These are phyloP conservation scores for Coemansia sp. DNA, from an alignment of 192 early-diverging fungal genomes.

Conservation along the genomic window DNA sequence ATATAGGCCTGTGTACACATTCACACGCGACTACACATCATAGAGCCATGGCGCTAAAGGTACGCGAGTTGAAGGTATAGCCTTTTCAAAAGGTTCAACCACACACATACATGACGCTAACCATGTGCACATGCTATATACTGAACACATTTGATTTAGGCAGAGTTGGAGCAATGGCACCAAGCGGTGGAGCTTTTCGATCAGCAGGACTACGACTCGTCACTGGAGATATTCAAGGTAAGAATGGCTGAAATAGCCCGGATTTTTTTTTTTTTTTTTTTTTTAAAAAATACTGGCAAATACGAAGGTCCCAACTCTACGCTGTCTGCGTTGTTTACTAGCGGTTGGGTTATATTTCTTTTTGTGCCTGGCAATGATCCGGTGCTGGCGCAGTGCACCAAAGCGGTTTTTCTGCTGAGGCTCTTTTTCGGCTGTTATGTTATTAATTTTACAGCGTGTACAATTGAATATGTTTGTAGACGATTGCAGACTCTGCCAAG, in stretches of 20 bases:
- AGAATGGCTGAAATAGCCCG: conserved; percentile 10
- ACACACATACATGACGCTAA: neutral
- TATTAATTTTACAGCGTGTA: neutral
- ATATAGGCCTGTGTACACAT: neutral
- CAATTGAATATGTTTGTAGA: conserved; percentile 12
- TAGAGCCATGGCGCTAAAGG: conserved; percentile 31
- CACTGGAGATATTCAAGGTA: conserved; percentile 72
- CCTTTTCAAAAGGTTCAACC: neutral
- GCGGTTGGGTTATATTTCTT: neutral
- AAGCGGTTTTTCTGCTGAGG: conserved; percentile 8
- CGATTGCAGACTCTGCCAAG: conserved; percentile 85
- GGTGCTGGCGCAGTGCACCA: neutral
- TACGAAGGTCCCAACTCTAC: neutral
- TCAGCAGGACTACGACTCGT: conserved; percentile 63
- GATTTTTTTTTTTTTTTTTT: neutral
- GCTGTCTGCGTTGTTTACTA: neutral
- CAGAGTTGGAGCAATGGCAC: conserved; percentile 82
- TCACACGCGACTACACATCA: neutral
- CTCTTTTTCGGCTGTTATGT: conserved; percentile 4
- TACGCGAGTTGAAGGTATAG: neutral
- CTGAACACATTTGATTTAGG: conserved; percentile 38
- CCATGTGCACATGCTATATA: neutral
- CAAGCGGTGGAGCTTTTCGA: conserved; percentile 75
- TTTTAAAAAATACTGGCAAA: neutral
- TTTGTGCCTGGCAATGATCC: neutral